Percentiles rank a stretch among this genome's conserved stretches.
These are phyloP conservation scores for Lasiosphaeria ovina DNA, from an alignment of 495 filamentous ascomycete species.

Conservation along the genomic window DNA sequence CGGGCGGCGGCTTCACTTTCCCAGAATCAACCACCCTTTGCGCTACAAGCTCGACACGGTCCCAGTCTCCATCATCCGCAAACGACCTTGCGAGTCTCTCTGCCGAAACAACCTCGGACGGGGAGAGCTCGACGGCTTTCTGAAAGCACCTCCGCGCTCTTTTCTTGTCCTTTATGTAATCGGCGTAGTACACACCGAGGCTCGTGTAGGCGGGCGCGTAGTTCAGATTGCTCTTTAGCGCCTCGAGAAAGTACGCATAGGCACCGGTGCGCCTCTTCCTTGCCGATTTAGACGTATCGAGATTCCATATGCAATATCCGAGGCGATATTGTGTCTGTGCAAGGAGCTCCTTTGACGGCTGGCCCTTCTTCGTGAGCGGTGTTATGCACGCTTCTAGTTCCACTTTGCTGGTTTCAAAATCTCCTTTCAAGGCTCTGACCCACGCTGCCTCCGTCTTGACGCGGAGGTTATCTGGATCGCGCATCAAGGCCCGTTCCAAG, in stretches of 20 bases:
- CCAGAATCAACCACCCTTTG: conserved; percentile 92
- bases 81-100: conserved; percentile 82
- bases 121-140: conserved; percentile 91
- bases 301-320: conserved; percentile 84
- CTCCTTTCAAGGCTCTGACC: conserved; percentile 81
- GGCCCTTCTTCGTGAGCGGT: conserved; percentile 46
- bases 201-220: conserved; percentile 91
- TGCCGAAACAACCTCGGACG: conserved; percentile 82
- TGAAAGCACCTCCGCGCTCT: conserved; percentile 89
- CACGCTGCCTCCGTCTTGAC: conserved; percentile 83
- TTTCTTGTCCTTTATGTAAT: conserved; percentile 82
- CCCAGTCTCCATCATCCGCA: conserved; percentile 90
- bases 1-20: conserved; percentile 80
- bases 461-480: conserved; percentile 68
- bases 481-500: conserved; percentile 66
- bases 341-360: conserved; percentile 60
- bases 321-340: conserved; percentile 85
- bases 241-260: conserved; percentile 77
- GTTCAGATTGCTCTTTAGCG: conserved; percentile 83
- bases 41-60: conserved; percentile 87
- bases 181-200: conserved; percentile 91
- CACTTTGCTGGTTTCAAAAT: conserved; percentile 59
- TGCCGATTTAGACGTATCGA: conserved; percentile 65
- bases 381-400: conserved; percentile 70
- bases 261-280: conserved; percentile 71